A percentile compares a stretch with the other conserved stretches of the same genome.
These are phyloP conservation scores for Microdochium bolleyi DNA, from an alignment of 2,329 filamentous ascomycete genomes.

Conservation along the genomic window DNA sequence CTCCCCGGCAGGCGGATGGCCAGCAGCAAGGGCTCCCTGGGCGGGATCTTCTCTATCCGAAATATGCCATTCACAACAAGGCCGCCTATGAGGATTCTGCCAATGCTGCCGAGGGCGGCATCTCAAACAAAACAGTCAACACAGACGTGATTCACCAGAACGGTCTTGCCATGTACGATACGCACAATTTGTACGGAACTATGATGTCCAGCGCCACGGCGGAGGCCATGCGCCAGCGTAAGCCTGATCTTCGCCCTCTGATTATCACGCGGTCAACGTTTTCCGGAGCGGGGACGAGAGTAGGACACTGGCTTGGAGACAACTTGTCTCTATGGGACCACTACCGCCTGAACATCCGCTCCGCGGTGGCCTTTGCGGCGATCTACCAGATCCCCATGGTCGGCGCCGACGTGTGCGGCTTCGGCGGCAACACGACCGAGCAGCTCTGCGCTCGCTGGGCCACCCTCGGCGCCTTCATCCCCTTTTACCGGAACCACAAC, in stretches of 20 bases:
- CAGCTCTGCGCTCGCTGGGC: slow-evolving; percentile 71
- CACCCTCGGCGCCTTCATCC: slow-evolving; percentile 62
- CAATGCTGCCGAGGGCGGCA: slow-evolving; percentile 34
- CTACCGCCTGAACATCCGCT: slow-evolving; percentile 50
- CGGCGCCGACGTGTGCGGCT: slow-evolving; percentile 72
- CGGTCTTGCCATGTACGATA: slow-evolving; percentile 63
- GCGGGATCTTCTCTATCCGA: slow-evolving; percentile 55
- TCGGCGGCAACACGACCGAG: slow-evolving; percentile 57
- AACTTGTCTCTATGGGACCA: slow-evolving; percentile 50
- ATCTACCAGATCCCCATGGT: slow-evolving; percentile 64
- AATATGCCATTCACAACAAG: slow-evolving; percentile 58
- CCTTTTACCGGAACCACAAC: slow-evolving; percentile 73
- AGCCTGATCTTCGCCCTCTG: slow-evolving; percentile 56
- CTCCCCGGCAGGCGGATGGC: slow-evolving; percentile 16
- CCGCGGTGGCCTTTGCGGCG: slow-evolving; percentile 52
- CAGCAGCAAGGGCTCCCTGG: slow-evolving; percentile 49
- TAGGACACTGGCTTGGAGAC: slow-evolving; percentile 55
- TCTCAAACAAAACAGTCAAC: slow-evolving; percentile 53
- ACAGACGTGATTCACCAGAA: slow-evolving; percentile 63
- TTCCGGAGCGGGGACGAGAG: slow-evolving; percentile 58
- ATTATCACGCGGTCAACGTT: slow-evolving; percentile 73
- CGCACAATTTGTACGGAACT: slow-evolving; percentile 68
- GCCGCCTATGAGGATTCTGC: slow-evolving; percentile 34
- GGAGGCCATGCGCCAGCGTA: slow-evolving; percentile 56
- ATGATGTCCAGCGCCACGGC: slow-evolving; percentile 66